Evolutionary conservation across 2,329 filamentous ascomycete species (phyloP), one percentile per base, ranked within the genome.

Genomic region (Penicillium thymicola): DNA sequence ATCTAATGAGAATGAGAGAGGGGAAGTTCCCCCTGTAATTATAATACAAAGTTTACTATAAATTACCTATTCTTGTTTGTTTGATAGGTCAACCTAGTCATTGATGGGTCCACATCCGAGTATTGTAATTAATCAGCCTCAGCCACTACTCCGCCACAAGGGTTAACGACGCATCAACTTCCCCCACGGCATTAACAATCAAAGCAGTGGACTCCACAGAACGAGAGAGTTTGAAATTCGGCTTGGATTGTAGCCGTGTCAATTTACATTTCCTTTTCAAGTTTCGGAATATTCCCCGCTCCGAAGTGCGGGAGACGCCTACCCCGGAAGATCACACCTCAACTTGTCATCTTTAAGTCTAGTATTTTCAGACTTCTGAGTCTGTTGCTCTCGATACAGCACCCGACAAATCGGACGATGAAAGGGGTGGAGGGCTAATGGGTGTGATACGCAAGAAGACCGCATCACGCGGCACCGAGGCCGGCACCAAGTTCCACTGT

Each of bases 361-460:
- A 51, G 11, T 18, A 27, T 36, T 72, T 67, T 64, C 57, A 58
- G 52, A 57, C 45, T 40, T 61, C 64, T 69, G 67, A 66, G 70
- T 57, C 54, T 56, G 58, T 58, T 65, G 18, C 21, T 25, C 9
- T 66, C 64, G 62, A 66, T 59, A 73, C 71, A 61, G 68, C 67
- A 59, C 70, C 59, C 60, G 71, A 69, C 50, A 63, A 58, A 59
- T 63, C 61, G 65, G 71, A 77, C 70, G 70, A 77, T 77, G 75
- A 73, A 65, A 70, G 65, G 60, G 66, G 62, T 57, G 64, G 70
- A 63, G 64, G 58, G 66, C 70, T 65, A 65, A 97, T 97, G 93
- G 92, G 92, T 67, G 89, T 96, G 70, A 96, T 97, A 73, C 89
- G 92, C 72, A 97, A 97, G 82, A 97, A 97, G 80, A 94, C 90